Evolutionary conservation across 1,284 basidiomycete species (phyloP).

Genomic region (Cerrena zonata): DNA sequence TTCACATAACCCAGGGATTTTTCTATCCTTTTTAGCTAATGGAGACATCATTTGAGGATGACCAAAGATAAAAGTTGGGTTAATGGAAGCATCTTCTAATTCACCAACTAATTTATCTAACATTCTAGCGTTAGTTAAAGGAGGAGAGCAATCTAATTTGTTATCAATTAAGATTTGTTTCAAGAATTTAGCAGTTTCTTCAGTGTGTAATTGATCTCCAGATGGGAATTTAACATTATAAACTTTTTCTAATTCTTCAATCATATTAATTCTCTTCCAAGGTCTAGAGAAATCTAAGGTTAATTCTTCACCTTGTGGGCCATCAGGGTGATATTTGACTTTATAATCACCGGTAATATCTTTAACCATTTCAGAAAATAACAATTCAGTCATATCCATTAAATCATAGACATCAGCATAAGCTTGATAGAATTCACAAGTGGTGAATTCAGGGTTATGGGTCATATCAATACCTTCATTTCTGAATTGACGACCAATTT

Average conservation of each 20-base stretch:
- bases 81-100: constrained; percentile 93
- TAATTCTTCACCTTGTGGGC: constrained; percentile 71
- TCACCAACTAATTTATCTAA: constrained; percentile 99
- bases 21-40: constrained; percentile 92
- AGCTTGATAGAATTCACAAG: constrained; percentile 99
- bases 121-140: constrained; percentile 89
- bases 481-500: constrained; percentile 96
- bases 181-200: constrained; percentile 86
- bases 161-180: constrained; percentile 47
- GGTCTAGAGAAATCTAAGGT: constrained; percentile 87
- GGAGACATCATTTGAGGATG: constrained; percentile 99
- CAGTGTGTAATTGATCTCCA: constrained; percentile 85
- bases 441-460: constrained; percentile 95
- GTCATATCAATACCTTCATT: constrained; percentile 99
- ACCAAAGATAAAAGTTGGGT: constrained; percentile 95
- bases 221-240: constrained; percentile 88
- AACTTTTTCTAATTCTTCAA: constrained; percentile 92
- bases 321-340: constrained; percentile 88
- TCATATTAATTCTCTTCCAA: constrained; percentile 99
- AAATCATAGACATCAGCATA: constrained; percentile 99
- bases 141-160: constrained; percentile 95
- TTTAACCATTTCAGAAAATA: constrained; percentile 91
- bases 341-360: constrained; percentile 81
- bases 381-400: constrained; percentile 93
- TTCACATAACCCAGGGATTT: constrained; percentile 90